Percentiles rank a stretch among this genome's conserved stretches.
phyloP scores from a whole-genome alignment of 2,329 filamentous ascomycete species.

The Colletotrichum lini region DNA sequence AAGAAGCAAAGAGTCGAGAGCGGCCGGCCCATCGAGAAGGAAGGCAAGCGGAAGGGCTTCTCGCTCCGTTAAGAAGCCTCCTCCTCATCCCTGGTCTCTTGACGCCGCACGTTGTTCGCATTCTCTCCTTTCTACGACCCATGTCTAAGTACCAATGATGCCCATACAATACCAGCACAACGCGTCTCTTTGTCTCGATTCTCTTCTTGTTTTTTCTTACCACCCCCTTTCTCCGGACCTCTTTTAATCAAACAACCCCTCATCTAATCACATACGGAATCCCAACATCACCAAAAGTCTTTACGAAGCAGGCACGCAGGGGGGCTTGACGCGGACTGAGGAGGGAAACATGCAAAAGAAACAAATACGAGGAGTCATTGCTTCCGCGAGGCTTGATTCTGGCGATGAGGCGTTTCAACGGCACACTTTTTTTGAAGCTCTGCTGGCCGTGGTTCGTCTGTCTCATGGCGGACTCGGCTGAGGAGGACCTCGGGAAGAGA shows the following conservation, averaged over 20 bases:
- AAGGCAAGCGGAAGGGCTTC: slow-evolving; percentile 99
- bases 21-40: slow-evolving; percentile 95
- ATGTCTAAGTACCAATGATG: slow-evolving; percentile 72
- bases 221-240: slow-evolving; percentile 42
- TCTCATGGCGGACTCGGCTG: slow-evolving; percentile 21
- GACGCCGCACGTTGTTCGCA: slow-evolving; percentile 32
- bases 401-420: slow-evolving; percentile 42
- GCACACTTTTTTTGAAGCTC: slow-evolving; percentile 39
- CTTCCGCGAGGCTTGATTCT: slow-evolving; percentile 43
- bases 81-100: slow-evolving; percentile 27
- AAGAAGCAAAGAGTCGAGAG: slow-evolving; percentile 98
- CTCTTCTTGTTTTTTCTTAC: slow-evolving; percentile 43
- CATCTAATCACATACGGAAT: slow-evolving; percentile 47
- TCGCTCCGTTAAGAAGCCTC: slow-evolving; percentile 83
- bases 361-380: slow-evolving; percentile 36
- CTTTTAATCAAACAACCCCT: slow-evolving; percentile 42
- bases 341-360: slow-evolving; percentile 40
- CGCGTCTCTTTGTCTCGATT: slow-evolving; percentile 61
- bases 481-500: slow-evolving; percentile 44
- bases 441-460: slow-evolving; percentile 28
- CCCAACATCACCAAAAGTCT: slow-evolving; percentile 54
- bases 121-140: slow-evolving; percentile 60
- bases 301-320: slow-evolving; percentile 55
- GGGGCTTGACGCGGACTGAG: slow-evolving; percentile 51
- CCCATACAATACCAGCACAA: slow-evolving; percentile 72